phyloP scores from a whole-genome alignment of 139 green algal genomes.

The Zygnema circumcarinatum region DNA sequence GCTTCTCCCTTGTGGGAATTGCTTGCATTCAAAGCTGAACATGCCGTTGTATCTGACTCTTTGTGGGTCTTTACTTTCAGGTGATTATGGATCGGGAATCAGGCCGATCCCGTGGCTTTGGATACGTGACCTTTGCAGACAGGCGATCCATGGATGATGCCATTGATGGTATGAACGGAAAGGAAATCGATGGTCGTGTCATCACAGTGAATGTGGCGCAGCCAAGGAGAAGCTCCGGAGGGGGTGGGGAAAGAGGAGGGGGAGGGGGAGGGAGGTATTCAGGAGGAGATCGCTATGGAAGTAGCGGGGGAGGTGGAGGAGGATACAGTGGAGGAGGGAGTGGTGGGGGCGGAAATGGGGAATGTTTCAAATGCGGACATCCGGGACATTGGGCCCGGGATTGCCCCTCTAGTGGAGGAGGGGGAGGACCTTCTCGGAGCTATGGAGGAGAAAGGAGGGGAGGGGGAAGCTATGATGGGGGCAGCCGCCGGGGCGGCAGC shows the following conservation, averaged over 20 bases:
- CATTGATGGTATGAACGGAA: slow-evolving; percentile 76
- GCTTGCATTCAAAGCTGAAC: too few species aligned
- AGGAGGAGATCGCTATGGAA: background rate
- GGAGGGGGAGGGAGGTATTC: slow-evolving; percentile 10
- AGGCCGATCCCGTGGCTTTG: slow-evolving; percentile 78
- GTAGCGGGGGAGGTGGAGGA: background rate
- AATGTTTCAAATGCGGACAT: slow-evolving; percentile 56
- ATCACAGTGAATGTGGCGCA: slow-evolving; percentile 80
- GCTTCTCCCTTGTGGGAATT: background rate
- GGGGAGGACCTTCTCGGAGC: background rate
- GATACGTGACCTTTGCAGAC: slow-evolving; percentile 83
- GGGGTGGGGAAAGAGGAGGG: background rate
- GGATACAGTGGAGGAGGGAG: background rate
- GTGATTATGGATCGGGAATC: slow-evolving; percentile 66
- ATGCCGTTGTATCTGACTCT: too few species aligned
- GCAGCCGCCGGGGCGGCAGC: slow-evolving; percentile 17
- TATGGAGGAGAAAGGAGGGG: slow-evolving; percentile 16
- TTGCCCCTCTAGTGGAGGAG: slow-evolving; percentile 38
- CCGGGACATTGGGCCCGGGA: slow-evolving; percentile 47
- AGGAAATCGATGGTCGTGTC: slow-evolving; percentile 75
- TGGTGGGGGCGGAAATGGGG: slow-evolving; percentile 33
- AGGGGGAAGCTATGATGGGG: slow-evolving; percentile 22
- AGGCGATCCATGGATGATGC: slow-evolving; percentile 64
- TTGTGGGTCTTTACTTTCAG: slow-evolving; percentile 49
- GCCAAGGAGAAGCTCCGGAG: slow-evolving; percentile 62